These are phyloP conservation scores for Phlyctochytrium arcticum DNA, from an alignment of 192 early-diverging fungal species.

Conservation along the genomic window DNA sequence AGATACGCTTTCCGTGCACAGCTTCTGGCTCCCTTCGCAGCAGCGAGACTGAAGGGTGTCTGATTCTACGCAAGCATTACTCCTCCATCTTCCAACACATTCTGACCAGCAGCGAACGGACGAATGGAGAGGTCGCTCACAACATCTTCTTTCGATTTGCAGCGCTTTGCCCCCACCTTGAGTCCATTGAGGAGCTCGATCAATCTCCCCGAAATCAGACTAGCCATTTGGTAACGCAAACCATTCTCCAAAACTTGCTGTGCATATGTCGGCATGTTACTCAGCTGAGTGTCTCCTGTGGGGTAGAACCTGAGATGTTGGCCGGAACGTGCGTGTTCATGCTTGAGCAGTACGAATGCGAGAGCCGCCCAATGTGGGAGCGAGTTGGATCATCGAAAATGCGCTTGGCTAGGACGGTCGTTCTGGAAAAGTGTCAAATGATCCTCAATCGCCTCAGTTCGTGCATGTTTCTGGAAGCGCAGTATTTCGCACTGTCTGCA, in stretches of 20 bases:
- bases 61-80: neutral
- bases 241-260: constrained; percentile 9
- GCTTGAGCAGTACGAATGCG: constrained; percentile 5
- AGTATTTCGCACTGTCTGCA: constrained; percentile 21
- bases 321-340: constrained; percentile 2
- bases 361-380: constrained; percentile 8
- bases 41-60: neutral
- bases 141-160: constrained; percentile 1
- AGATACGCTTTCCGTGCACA: constrained; percentile 1
- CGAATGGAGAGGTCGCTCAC: neutral
- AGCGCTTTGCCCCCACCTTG: neutral
- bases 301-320: neutral
- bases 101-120: neutral
- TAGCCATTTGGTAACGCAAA: neutral
- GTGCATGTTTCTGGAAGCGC: constrained; percentile 14
- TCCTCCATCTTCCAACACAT: constrained; percentile 1
- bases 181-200: constrained; percentile 5
- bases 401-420: neutral
- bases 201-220: neutral
- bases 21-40: neutral
- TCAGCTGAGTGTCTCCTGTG: neutral
- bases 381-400: neutral
- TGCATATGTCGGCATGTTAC: constrained; percentile 1
- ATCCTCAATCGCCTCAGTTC: constrained; percentile 7
- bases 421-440: constrained; percentile 2